Evolutionary conservation across 208 protist genomes (phyloP).

Genomic region (Naegleria gruberi): DNA sequence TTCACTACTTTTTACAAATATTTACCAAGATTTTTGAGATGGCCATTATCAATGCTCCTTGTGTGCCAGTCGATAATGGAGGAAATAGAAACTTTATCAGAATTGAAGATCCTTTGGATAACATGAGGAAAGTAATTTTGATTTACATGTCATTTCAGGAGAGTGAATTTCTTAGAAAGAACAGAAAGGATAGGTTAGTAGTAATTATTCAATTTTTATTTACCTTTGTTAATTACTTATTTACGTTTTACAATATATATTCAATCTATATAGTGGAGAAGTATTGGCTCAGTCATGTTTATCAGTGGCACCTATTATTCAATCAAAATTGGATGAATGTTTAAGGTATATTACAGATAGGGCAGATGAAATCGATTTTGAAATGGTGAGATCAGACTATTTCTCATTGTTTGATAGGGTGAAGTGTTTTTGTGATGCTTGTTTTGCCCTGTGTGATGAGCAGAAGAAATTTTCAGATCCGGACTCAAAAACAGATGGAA

Average conservation of each 20-base stretch:
- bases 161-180: not conserved
- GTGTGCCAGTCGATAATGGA: not conserved
- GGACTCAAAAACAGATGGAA: not conserved
- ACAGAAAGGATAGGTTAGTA: not conserved
- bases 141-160: not conserved
- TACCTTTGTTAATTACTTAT: too few relatives aligned
- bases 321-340: not conserved
- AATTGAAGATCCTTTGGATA: not conserved
- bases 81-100: not conserved
- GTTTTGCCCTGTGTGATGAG: not conserved
- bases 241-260: too few relatives aligned
- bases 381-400: not conserved
- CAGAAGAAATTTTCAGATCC: not conserved
- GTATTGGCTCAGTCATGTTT: not conserved
- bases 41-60: not conserved
- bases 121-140: not conserved
- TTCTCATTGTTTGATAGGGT: not conserved
- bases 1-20: not conserved
- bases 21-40: not conserved
- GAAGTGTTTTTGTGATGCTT: not conserved
- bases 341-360: not conserved
- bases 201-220: not conserved
- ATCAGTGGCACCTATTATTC: not conserved
- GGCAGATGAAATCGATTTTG: not conserved
- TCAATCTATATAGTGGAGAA: not conserved